A percentile compares a stretch with the other conserved stretches of the same genome.
Evolutionary conservation across 148 eudicot genomes (phyloP).

Genomic region (Rhododendron ferrugineum): DNA sequence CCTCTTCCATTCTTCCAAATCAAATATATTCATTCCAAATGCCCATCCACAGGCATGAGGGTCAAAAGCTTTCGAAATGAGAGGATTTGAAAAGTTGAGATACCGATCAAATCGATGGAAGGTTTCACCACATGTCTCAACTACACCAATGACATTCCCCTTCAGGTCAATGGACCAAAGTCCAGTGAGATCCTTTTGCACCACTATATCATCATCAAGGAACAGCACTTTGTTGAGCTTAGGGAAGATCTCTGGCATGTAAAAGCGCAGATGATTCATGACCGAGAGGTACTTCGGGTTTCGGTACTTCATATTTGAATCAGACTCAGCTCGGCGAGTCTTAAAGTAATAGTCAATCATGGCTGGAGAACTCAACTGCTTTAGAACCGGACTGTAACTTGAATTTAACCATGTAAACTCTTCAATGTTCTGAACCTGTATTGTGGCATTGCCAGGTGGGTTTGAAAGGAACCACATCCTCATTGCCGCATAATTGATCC

Average conservation of each 20-base stretch:
- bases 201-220: constrained; percentile 83
- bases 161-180: constrained; percentile 78
- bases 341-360: constrained; percentile 84
- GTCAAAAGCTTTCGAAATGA: constrained; percentile 66
- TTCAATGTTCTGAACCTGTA: constrained; percentile 71
- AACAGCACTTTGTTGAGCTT: constrained; percentile 75
- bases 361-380: constrained; percentile 66
- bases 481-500: constrained; percentile 92
- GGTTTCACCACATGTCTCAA: constrained; percentile 82
- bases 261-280: constrained; percentile 89
- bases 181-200: constrained; percentile 72
- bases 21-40: constrained; percentile 83
- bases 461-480: constrained; percentile 88
- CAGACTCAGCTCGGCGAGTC: constrained; percentile 58
- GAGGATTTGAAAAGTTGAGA: constrained; percentile 79
- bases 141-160: constrained; percentile 81
- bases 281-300: constrained; percentile 86
- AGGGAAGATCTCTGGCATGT: constrained; percentile 85
- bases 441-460: constrained; percentile 61
- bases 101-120: constrained; percentile 87
- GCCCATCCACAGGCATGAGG: constrained; percentile 97
- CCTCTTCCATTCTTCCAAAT: constrained; percentile 80
- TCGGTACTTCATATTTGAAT: constrained; percentile 68
- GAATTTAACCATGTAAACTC: constrained; percentile 87
- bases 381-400: constrained; percentile 81